These are phyloP conservation scores for Ceratocystis harringtonii DNA, from an alignment of 2,329 filamentous ascomycete species.

Conservation along the genomic window DNA sequence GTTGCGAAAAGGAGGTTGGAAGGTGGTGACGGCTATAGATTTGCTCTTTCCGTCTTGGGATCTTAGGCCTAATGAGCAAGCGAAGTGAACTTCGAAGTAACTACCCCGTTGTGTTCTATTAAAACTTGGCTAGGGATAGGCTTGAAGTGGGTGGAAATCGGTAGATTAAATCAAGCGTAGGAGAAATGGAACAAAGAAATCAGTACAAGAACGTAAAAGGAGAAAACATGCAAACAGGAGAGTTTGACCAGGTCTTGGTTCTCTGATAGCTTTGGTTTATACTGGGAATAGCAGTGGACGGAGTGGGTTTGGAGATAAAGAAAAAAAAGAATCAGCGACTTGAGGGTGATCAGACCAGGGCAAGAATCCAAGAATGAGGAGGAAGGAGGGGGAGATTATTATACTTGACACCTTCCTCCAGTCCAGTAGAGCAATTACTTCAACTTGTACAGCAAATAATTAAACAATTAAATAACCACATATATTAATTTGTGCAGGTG, in stretches of 20 bases:
- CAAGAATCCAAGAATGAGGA: neutral
- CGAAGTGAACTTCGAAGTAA: neutral
- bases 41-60: constrained; percentile 4
- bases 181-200: neutral
- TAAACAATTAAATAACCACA: neutral
- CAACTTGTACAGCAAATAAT: too few species aligned
- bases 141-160: neutral
- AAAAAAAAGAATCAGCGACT: neutral
- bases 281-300: neutral
- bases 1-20: constrained; percentile 8
- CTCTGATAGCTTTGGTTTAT: neutral
- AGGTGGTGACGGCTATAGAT: constrained; percentile 3
- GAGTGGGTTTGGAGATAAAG: neutral
- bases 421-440: too few species aligned
- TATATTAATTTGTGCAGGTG: neutral
- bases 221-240: neutral
- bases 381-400: neutral
- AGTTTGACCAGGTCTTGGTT: neutral
- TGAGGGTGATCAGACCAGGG: neutral
- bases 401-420: neutral
- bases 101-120: neutral
- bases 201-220: neutral
- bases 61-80: constrained; percentile 1
- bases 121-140: neutral
- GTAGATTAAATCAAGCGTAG: too few species aligned